Evolutionary conservation across 495 filamentous ascomycete species (phyloP).

Genomic region (Hypoxylon crocopeplum): DNA sequence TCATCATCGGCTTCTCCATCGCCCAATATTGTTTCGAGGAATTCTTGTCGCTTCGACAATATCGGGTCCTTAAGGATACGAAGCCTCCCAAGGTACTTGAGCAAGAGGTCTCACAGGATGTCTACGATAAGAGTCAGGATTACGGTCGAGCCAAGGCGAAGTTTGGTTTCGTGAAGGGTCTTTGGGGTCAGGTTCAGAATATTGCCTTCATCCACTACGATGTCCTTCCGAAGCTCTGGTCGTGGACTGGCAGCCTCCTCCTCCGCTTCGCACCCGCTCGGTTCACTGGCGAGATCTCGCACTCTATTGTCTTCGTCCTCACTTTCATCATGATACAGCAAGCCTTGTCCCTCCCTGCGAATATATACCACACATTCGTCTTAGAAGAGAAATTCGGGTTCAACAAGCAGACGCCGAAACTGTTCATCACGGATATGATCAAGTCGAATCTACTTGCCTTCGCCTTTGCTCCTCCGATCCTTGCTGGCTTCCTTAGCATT

Average conservation of each 20-base stretch:
- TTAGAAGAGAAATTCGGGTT: constrained; percentile 97
- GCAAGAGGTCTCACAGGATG: constrained; percentile 84
- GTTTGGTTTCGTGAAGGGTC: constrained; percentile 76
- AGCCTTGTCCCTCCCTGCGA: constrained; percentile 76
- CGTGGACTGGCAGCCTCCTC: constrained; percentile 73
- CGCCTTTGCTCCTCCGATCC: constrained; percentile 81
- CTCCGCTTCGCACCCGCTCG: constrained; percentile 73
- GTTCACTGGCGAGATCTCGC: constrained; percentile 91
- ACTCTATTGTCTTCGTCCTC: constrained; percentile 91
- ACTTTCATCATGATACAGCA: constrained; percentile 82
- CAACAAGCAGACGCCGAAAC: constrained; percentile 92
- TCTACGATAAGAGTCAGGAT: constrained; percentile 94
- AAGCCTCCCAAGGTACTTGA: constrained; percentile 83
- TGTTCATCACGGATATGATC: constrained; percentile 90
- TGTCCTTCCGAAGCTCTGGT: constrained; percentile 89
- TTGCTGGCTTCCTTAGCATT: constrained; percentile 88
- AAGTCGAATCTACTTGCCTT: constrained; percentile 86
- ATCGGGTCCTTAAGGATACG: constrained; percentile 78
- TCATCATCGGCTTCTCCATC: constrained; percentile 91
- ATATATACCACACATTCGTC: constrained; percentile 92
- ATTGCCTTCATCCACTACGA: constrained; percentile 87
- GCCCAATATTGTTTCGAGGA: constrained; percentile 88
- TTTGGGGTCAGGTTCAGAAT: constrained; percentile 87
- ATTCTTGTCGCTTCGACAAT: constrained; percentile 85
- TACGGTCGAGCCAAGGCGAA: constrained; percentile 95